Evolutionary conservation across 2,329 filamentous ascomycete genomes (phyloP), one percentile per base, ranked within the genome.

Genomic region (Trichophaea hybrida): DNA sequence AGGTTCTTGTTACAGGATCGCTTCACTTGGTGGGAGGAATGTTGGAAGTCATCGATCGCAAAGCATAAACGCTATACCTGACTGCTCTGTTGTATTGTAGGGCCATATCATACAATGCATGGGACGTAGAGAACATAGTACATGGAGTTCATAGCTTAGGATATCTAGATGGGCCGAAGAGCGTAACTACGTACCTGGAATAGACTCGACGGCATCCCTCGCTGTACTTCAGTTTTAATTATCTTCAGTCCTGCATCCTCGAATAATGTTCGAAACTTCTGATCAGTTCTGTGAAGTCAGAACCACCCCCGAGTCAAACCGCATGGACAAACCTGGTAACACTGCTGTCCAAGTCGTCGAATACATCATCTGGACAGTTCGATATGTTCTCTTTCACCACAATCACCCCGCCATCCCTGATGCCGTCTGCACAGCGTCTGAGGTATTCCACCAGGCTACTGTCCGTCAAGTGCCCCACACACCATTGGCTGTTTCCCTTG

Each of bases 311-410:
- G 1, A 46, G 56, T 55, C 17, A 59, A 57, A 52, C 62, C 12
- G 31, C 13, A 10, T 59, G 24, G 24, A 70, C 70, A 57, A 64
- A 80, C 79, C 79, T 78, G 1, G 87, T 94, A 1, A 95, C 84
- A 67, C 82, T 85, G 67, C 81, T 87, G 69, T 95, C 88, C 60
- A 77, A 70, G 5, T 82, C 79, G 69, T 94, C 88, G 70, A 84
- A 94, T 24, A 85, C 73, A 70, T 95, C 88, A 35, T 74, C 70
- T 0, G 75, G 75, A 0, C 73, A 73, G 34, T 71, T 81, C 15
- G 75, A 79, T 62, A 87, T 69, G 68, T 95, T 96, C 75, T 96
- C 90, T 74, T 93, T 93, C 58, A 90, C 75, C 6, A 89, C 77
- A 13, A 91, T 80, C 68, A 81, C 74, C 1, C 79, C 80, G 0